Evolutionary conservation across 148 eudicot species (phyloP).

Genomic region (Mesembryanthemum crystallinum): DNA sequence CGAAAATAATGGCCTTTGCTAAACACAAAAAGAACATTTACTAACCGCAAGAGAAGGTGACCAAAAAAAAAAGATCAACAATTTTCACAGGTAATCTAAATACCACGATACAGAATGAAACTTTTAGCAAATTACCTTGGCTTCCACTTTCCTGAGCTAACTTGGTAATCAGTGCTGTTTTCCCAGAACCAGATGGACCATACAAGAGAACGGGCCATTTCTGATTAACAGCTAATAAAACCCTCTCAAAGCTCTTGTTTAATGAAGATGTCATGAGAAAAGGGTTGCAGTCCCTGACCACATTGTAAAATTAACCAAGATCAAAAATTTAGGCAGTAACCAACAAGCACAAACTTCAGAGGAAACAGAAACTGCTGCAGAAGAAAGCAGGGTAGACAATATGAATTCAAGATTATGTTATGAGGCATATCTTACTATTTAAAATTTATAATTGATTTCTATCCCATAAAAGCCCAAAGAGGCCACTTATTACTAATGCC

Average conservation of each 20-base stretch:
- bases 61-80: background rate
- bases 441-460: background rate
- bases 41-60: background rate
- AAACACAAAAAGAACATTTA: too few species aligned
- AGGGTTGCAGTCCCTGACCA: conserved; percentile 29
- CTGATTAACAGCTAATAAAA: conserved; percentile 70
- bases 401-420: background rate
- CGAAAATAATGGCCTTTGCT: too few species aligned
- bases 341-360: background rate
- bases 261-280: conserved; percentile 74
- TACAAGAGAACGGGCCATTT: conserved; percentile 96
- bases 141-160: conserved; percentile 62
- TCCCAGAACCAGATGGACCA: conserved; percentile 92
- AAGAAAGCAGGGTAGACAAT: background rate
- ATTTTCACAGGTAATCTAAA: background rate
- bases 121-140: conserved; percentile 45
- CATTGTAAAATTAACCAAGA: conserved; percentile 10
- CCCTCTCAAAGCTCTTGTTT: conserved; percentile 76
- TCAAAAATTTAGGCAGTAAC: conserved; percentile 3
- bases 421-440: background rate
- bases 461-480: background rate
- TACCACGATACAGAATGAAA: background rate
- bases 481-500: background rate
- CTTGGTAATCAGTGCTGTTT: conserved; percentile 69
- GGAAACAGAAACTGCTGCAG: background rate